Conservation (phyloP, 352 stramenopile species). For the Globisporangium nagaii region DNA sequence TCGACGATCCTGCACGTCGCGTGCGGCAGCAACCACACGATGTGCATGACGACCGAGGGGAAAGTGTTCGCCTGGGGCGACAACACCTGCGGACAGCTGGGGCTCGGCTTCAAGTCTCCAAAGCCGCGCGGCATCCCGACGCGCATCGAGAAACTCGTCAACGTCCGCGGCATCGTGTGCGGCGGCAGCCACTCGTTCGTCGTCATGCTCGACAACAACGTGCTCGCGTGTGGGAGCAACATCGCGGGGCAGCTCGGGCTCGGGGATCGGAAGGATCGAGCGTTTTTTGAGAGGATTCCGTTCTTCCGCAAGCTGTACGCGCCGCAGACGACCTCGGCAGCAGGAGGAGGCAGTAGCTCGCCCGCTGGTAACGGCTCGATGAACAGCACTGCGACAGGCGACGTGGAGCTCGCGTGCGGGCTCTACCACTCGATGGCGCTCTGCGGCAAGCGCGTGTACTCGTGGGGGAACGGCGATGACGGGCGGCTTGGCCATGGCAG, state of each 20-base stretch:
- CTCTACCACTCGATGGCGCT: conserved; percentile 59
- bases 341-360: neutral
- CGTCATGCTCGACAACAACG: conserved; percentile 41
- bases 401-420: conserved; percentile 43
- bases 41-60: conserved; percentile 51
- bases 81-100: conserved; percentile 55
- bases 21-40: conserved; percentile 56
- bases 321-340: neutral
- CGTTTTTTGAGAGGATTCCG: conserved; percentile 36
- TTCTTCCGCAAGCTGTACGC: conserved; percentile 40
- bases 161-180: conserved; percentile 37
- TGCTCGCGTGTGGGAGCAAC: conserved; percentile 57
- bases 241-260: conserved; percentile 58
- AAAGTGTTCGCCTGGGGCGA: conserved; percentile 64
- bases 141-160: conserved; percentile 47
- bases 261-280: conserved; percentile 37
- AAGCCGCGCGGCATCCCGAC: conserved; percentile 28
- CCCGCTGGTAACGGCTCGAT: neutral
- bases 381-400: conserved; percentile 3
- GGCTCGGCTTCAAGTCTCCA: conserved; percentile 25
- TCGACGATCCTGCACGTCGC: conserved; percentile 41
- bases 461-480: conserved; percentile 64
- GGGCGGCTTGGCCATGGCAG: conserved; percentile 50
- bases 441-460: conserved; percentile 33
- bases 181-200: conserved; percentile 59